A percentile compares a stretch with the other conserved stretches of the same genome.
phyloP scores from a whole-genome alignment of 257 asterid genomes.

The Cynanchum wilfordii region DNA sequence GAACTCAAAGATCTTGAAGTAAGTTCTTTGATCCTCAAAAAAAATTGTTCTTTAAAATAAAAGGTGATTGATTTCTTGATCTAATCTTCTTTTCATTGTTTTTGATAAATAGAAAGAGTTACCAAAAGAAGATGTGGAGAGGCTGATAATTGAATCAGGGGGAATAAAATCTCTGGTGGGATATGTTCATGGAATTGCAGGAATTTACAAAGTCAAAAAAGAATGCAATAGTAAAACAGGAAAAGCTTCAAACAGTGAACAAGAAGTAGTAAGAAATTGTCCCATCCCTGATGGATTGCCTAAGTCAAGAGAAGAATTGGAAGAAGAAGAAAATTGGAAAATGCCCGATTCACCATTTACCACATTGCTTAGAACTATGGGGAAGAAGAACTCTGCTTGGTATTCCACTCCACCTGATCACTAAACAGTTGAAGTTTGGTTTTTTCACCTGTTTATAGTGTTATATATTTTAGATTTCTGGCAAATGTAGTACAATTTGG shows the following conservation, averaged over 20 bases:
- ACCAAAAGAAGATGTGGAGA: slow-evolving; percentile 79
- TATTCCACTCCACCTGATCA: slow-evolving; percentile 64
- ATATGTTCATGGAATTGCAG: slow-evolving; percentile 61
- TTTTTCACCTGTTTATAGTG: background rate
- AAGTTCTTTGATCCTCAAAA: slow-evolving; percentile 21
- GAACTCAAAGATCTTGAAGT: slow-evolving; percentile 95
- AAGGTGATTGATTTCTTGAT: background rate
- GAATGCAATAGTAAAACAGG: slow-evolving; percentile 17
- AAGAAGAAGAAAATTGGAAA: slow-evolving; percentile 68
- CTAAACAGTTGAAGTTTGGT: slow-evolving; percentile 1
- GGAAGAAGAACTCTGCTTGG: slow-evolving; percentile 59
- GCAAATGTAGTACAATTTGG: background rate
- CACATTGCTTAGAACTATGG: slow-evolving; percentile 71
- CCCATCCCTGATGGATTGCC: slow-evolving; percentile 93
- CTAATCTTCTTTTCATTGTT: background rate
- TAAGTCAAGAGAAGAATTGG: slow-evolving; percentile 61
- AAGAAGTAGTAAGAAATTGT: slow-evolving; percentile 18
- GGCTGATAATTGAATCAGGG: slow-evolving; percentile 64
- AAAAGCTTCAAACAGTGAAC: slow-evolving; percentile 13
- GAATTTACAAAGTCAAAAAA: slow-evolving; percentile 47
- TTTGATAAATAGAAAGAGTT: slow-evolving; percentile 48
- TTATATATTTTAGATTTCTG: background rate
- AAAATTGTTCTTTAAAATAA: background rate
- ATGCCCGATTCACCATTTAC: slow-evolving; percentile 94
- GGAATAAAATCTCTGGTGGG: slow-evolving; percentile 80